These are phyloP conservation scores for Pichiaceae sp. DNA, from an alignment of 1,139 yeast species.

Conservation along the genomic window DNA sequence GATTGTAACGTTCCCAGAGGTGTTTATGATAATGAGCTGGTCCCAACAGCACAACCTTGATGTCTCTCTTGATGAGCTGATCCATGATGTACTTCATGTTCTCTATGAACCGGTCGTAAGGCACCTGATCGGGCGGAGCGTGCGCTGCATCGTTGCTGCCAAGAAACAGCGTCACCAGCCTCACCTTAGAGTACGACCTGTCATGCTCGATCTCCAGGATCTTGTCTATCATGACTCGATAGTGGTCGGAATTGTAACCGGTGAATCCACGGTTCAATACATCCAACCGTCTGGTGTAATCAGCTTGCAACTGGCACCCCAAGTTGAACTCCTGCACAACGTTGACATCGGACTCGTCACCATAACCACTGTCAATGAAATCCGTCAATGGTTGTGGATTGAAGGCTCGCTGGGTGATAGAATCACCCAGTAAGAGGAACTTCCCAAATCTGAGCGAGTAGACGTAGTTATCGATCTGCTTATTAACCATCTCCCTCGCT, in stretches of 20 bases:
- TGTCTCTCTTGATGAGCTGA: slow-evolving; percentile 29
- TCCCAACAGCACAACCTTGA: slow-evolving; percentile 49
- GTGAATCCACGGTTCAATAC: slow-evolving; percentile 52
- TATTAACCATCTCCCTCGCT: background rate
- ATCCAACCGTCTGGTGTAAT: slow-evolving; percentile 45
- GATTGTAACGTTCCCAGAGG: slow-evolving; percentile 26
- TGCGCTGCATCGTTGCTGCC: slow-evolving; percentile 68
- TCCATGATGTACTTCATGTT: slow-evolving; percentile 39
- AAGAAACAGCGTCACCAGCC: slow-evolving; percentile 52
- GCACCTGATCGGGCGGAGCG: slow-evolving; percentile 39
- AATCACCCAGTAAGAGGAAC: slow-evolving; percentile 56
- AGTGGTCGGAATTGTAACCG: slow-evolving; percentile 56
- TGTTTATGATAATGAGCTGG: slow-evolving; percentile 50
- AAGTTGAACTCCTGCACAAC: slow-evolving; percentile 10
- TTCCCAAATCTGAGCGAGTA: slow-evolving; percentile 26
- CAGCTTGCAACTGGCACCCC: slow-evolving; percentile 14
- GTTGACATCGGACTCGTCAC: slow-evolving; percentile 2
- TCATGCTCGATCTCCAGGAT: slow-evolving; percentile 37
- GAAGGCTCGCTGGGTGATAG: slow-evolving; percentile 48
- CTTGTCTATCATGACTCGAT: slow-evolving; percentile 35
- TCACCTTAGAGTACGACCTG: slow-evolving; percentile 24
- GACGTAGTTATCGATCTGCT: background rate
- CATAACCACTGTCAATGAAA: slow-evolving; percentile 9
- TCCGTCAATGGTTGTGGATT: slow-evolving; percentile 21
- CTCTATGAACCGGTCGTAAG: slow-evolving; percentile 34